Evolutionary conservation across 2,329 filamentous ascomycete species (phyloP).

Genomic region (Chalaropsis thielavioides): DNA sequence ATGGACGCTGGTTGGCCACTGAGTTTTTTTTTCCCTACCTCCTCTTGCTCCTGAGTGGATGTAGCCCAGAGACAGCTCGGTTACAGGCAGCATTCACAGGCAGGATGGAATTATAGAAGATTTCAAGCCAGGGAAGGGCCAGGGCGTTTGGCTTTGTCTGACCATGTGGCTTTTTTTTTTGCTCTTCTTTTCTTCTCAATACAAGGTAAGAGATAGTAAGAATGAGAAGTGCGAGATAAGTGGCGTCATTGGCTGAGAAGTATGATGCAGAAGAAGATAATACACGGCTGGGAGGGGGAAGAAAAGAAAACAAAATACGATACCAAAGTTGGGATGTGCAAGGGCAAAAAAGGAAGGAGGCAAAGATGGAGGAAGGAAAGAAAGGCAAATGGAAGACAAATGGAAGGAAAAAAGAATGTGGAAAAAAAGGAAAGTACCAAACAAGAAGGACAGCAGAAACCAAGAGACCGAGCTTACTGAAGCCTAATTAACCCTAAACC

Average conservation of each 20-base stretch:
- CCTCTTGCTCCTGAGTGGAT: not conserved
- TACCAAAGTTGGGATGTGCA: too few relatives aligned
- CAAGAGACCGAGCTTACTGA: too few relatives aligned
- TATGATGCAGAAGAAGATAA: not conserved
- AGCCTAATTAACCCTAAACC: too few relatives aligned
- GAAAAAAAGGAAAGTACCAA: too few relatives aligned
- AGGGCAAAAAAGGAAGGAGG: not conserved
- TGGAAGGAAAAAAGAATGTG: too few relatives aligned
- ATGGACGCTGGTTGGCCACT: not conserved
- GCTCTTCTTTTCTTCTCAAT: not conserved
- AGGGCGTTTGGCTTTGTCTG: not conserved
- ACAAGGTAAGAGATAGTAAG: not conserved
- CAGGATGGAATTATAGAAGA: constrained; percentile 10
- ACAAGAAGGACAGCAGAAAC: not conserved
- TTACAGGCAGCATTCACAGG: constrained; percentile 13
- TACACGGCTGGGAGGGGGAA: not conserved
- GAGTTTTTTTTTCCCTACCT: not conserved
- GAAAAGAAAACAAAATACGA: not conserved
- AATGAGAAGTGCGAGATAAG: not conserved
- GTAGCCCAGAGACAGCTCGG: not conserved
- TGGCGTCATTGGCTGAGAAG: constrained; percentile 3
- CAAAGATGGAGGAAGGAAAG: not conserved
- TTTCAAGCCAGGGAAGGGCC: not conserved
- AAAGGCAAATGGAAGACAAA: not conserved
- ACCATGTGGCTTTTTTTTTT: constrained; percentile 1